Conservation (phyloP, 2,329 filamentous ascomycete species). For the Paraphoma chrysanthemicola region DNA sequence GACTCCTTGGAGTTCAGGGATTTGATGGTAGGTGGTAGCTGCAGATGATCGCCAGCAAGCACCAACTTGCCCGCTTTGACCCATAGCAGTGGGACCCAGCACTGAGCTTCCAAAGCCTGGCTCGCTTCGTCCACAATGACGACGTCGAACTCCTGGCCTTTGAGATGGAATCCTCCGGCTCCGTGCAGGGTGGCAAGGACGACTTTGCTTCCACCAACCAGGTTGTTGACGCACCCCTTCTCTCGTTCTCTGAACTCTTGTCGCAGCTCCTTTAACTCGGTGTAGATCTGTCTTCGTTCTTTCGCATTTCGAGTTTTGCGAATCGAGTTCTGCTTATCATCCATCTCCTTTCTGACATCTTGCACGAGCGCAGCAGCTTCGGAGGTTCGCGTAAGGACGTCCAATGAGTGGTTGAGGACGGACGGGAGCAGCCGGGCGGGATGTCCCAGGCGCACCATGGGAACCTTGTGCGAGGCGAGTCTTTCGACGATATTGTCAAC, state of each 20-base stretch:
- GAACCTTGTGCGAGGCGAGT: slow-evolving; percentile 80
- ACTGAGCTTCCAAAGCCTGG: slow-evolving; percentile 94
- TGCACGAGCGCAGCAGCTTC: slow-evolving; percentile 88
- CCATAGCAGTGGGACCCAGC: slow-evolving; percentile 87
- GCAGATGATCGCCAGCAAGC: slow-evolving; percentile 91
- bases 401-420: slow-evolving; percentile 87
- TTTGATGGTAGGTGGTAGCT: slow-evolving; percentile 94
- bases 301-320: slow-evolving; percentile 83
- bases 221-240: slow-evolving; percentile 75
- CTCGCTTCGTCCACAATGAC: slow-evolving; percentile 96
- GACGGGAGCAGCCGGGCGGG: slow-evolving; percentile 88
- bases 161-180: slow-evolving; percentile 83
- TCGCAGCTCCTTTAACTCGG: slow-evolving; percentile 81
- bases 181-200: slow-evolving; percentile 93
- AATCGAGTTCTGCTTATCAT: slow-evolving; percentile 86
- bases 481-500: slow-evolving; percentile 98
- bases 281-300: slow-evolving; percentile 82
- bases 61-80: slow-evolving; percentile 78
- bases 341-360: slow-evolving; percentile 91
- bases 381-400: slow-evolving; percentile 87
- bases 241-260: slow-evolving; percentile 90
- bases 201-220: slow-evolving; percentile 81
- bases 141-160: slow-evolving; percentile 83
- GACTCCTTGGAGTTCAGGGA: slow-evolving; percentile 61
- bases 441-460: slow-evolving; percentile 89